A percentile compares a stretch with the other conserved stretches of the same genome.
These are phyloP conservation scores for Astragalus glycyphyllos DNA, from an alignment of 306 rosid species.

Conservation along the genomic window DNA sequence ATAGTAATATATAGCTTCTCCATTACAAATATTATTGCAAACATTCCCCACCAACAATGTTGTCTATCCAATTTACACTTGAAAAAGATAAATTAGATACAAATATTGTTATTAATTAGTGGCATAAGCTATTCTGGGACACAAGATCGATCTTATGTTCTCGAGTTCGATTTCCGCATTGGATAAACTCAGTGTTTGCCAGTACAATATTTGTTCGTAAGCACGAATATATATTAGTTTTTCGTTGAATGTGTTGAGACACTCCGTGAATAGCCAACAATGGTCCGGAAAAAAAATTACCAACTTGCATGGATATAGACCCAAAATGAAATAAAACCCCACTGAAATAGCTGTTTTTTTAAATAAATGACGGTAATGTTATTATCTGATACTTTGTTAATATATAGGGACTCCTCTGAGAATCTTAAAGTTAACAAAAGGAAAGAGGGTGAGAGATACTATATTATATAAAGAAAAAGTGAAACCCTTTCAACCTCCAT, in stretches of 20 bases:
- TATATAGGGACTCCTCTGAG: slow-evolving; percentile 34
- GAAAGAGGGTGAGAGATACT: not conserved
- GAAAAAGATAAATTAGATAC: not conserved
- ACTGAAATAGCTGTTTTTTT: slow-evolving; percentile 10
- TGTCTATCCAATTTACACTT: not conserved
- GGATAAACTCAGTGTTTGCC: too few relatives aligned
- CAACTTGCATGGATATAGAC: not conserved
- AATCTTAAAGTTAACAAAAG: slow-evolving; percentile 40
- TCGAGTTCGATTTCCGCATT: too few relatives aligned
- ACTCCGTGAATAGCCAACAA: too few relatives aligned
- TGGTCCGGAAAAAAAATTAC: too few relatives aligned
- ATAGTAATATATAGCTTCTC: slow-evolving; percentile 12
- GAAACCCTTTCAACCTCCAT: slow-evolving; percentile 46
- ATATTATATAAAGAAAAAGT: slow-evolving; percentile 8
- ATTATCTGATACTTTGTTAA: slow-evolving; percentile 45
- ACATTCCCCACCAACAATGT: not conserved
- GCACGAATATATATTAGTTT: too few relatives aligned
- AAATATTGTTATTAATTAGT: not conserved
- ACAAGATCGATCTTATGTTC: too few relatives aligned
- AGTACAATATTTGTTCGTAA: too few relatives aligned
- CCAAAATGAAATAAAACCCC: slow-evolving; percentile 7
- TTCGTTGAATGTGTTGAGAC: too few relatives aligned
- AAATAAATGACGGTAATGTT: not conserved
- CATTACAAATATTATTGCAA: slow-evolving; percentile 15
- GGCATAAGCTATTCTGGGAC: too few relatives aligned